Percentiles rank a stretch among this genome's conserved stretches.
These are phyloP conservation scores for Bidens hawaiensis DNA, from an alignment of 140 eudicot species.

Conservation along the genomic window DNA sequence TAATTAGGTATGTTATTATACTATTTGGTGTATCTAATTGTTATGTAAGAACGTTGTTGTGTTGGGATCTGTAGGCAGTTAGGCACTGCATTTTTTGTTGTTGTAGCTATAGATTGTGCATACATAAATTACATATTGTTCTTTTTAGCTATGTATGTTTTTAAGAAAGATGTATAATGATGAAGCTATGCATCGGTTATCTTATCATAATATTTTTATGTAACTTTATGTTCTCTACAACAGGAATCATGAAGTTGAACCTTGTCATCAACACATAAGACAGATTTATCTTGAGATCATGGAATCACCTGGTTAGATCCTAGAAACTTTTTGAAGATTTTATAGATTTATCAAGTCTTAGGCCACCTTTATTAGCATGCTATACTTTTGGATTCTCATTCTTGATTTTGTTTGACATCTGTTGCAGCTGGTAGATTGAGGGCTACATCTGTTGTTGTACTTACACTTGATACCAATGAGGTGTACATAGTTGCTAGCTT, in stretches of 20 bases:
- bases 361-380: not conserved
- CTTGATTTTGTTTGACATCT: slow-evolving; percentile 12
- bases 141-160: too few relatives aligned
- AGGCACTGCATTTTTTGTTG: too few relatives aligned
- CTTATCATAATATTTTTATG: not conserved
- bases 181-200: not conserved
- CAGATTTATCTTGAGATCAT: slow-evolving; percentile 23
- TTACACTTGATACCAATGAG: slow-evolving; percentile 60
- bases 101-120: too few relatives aligned
- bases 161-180: not conserved
- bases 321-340: slow-evolving; percentile 7
- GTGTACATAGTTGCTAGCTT: slow-evolving; percentile 63
- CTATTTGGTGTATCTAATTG: not conserved
- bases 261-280: slow-evolving; percentile 18
- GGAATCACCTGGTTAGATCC: slow-evolving; percentile 50
- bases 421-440: slow-evolving; percentile 42
- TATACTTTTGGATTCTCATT: slow-evolving; percentile 10
- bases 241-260: slow-evolving; percentile 20
- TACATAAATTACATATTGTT: not conserved
- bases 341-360: not conserved
- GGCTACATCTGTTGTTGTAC: slow-evolving; percentile 71
- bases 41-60: not conserved
- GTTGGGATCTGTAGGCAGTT: too few relatives aligned
- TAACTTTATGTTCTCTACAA: slow-evolving; percentile 9
- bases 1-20: not conserved